Conservation (phyloP, 768 basidiomycete genomes). For the Paxillus ammoniavirescens region DNA sequence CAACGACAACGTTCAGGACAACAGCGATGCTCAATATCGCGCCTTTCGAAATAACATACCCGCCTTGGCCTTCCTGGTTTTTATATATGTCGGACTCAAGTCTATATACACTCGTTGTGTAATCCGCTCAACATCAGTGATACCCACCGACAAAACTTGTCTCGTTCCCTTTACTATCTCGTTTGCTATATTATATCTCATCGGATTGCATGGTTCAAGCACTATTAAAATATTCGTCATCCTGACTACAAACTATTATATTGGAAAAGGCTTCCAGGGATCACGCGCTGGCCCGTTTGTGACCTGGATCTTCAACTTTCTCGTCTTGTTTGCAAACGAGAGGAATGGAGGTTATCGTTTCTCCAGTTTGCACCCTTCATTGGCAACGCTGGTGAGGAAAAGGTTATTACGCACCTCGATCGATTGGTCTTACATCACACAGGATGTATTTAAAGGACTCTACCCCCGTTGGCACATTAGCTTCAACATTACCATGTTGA, state of each 20-base stretch:
- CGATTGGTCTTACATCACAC: slow-evolving; percentile 6
- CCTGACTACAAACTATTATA: slow-evolving; percentile 63
- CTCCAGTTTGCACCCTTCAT: slow-evolving; percentile 47
- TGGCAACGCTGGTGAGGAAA: slow-evolving; percentile 60
- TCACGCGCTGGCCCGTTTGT: slow-evolving; percentile 48
- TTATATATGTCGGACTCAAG: slow-evolving; percentile 58
- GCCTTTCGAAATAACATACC: slow-evolving; percentile 82
- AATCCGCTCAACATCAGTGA: slow-evolving; percentile 21
- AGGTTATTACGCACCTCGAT: neutral
- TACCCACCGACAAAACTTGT: slow-evolving; percentile 28
- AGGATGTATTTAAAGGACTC: slow-evolving; percentile 71
- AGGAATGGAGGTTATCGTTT: slow-evolving; percentile 71
- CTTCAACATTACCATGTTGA: slow-evolving; percentile 96
- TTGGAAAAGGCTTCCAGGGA: slow-evolving; percentile 47
- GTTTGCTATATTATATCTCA: slow-evolving; percentile 64
- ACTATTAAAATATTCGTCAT: slow-evolving; percentile 75
- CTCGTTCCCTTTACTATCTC: slow-evolving; percentile 57
- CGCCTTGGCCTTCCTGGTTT: slow-evolving; percentile 47
- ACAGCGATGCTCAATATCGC: slow-evolving; percentile 88
- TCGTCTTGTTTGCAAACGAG: slow-evolving; percentile 77
- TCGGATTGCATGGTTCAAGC: slow-evolving; percentile 79
- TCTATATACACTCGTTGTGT: slow-evolving; percentile 40
- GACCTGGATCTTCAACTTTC: slow-evolving; percentile 79
- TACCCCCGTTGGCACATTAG: slow-evolving; percentile 91
- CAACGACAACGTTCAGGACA: slow-evolving; percentile 59